These are phyloP conservation scores for Yamadazyma phyllophila DNA, from an alignment of 805 yeast species.

Conservation along the genomic window DNA sequence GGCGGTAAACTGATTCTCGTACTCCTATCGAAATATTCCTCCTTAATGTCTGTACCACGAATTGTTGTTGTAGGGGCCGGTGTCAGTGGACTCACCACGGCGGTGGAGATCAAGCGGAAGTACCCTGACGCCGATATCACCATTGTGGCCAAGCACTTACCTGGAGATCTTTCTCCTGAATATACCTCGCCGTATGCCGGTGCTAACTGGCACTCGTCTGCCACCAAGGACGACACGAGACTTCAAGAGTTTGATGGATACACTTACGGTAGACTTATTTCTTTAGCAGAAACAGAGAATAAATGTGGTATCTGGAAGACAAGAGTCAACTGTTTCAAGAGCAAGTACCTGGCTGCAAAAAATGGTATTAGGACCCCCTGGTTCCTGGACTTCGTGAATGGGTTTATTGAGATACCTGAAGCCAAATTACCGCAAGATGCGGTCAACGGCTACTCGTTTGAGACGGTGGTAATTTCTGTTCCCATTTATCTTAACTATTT, in stretches of 20 bases:
- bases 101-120: constrained; percentile 26
- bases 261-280: constrained; percentile 47
- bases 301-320: constrained; percentile 45
- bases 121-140: constrained; percentile 25
- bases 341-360: constrained; percentile 3
- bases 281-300: constrained; percentile 47
- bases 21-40: background rate
- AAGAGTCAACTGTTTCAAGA: background rate
- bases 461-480: constrained; percentile 59
- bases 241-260: constrained; percentile 45
- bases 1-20: background rate
- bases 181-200: constrained; percentile 72
- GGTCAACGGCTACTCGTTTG: constrained; percentile 45
- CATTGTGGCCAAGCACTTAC: constrained; percentile 40
- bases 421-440: constrained; percentile 42
- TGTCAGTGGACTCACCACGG: constrained; percentile 37
- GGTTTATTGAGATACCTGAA: constrained; percentile 30
- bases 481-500: constrained; percentile 56
- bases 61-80: constrained; percentile 34
- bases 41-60: background rate
- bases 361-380: constrained; percentile 31
- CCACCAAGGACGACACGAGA: constrained; percentile 34
- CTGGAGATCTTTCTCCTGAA: constrained; percentile 51
- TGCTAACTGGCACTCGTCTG: constrained; percentile 69
- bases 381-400: constrained; percentile 46